phyloP scores from a whole-genome alignment of 805 yeast species.

The Candida insectorum region DNA sequence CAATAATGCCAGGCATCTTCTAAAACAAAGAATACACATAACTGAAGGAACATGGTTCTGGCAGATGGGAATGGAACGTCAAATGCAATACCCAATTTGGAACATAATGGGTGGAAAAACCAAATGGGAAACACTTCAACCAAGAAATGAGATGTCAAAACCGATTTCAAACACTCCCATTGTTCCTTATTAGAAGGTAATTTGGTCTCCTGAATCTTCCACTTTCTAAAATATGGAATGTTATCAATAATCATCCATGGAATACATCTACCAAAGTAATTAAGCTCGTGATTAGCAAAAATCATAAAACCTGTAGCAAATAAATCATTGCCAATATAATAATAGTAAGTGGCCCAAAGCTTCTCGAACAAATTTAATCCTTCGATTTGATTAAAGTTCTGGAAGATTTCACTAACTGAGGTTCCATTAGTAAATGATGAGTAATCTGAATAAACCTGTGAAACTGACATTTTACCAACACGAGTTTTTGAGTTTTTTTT shows the following conservation, averaged over 20 bases:
- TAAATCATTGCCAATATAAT: constrained; percentile 50
- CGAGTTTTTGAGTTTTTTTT: background rate
- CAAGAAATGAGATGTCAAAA: constrained; percentile 51
- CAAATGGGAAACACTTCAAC: constrained; percentile 62
- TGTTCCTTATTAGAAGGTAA: constrained; percentile 54
- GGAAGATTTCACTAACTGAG: constrained; percentile 25
- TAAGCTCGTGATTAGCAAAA: constrained; percentile 53
- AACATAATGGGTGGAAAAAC: constrained; percentile 58
- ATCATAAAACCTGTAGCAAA: constrained; percentile 57
- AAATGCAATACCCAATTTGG: constrained; percentile 45
- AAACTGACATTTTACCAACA: constrained; percentile 1
- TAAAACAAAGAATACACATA: constrained; percentile 47
- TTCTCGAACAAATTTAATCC: constrained; percentile 40
- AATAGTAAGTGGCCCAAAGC: constrained; percentile 55
- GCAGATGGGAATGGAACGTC: constrained; percentile 53
- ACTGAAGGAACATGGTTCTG: constrained; percentile 39
- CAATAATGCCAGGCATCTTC: constrained; percentile 63
- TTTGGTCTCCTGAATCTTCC: constrained; percentile 53
- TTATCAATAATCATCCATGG: constrained; percentile 58
- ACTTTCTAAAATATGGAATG: constrained; percentile 48
- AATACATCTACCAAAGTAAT: constrained; percentile 55
- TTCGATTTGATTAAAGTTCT: constrained; percentile 23
- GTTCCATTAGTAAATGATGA: constrained; percentile 26
- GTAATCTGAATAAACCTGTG: constrained; percentile 31
- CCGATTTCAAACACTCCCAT: constrained; percentile 61